phyloP scores from a whole-genome alignment of 2,329 filamentous ascomycete genomes.

The Dactylella cylindrospora region DNA sequence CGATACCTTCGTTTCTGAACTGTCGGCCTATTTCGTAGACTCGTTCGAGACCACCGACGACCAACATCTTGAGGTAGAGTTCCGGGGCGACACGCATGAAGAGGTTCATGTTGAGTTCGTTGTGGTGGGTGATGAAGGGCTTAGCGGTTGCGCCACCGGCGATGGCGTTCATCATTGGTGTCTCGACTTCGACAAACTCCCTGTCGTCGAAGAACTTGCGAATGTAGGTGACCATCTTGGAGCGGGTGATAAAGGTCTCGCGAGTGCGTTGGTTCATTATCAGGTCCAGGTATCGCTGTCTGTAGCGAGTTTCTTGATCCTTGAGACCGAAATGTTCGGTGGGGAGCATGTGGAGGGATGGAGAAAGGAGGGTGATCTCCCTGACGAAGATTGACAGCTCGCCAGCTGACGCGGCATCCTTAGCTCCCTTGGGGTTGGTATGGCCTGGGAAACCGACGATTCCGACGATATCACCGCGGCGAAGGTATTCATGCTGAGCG shows the following conservation, averaged over 20 bases:
- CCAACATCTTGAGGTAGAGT: constrained; percentile 91
- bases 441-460: constrained; percentile 80
- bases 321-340: constrained; percentile 92
- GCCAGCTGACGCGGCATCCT: constrained; percentile 67
- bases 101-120: constrained; percentile 90
- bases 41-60: constrained; percentile 89
- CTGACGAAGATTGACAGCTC: constrained; percentile 92
- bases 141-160: constrained; percentile 93
- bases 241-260: constrained; percentile 78
- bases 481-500: constrained; percentile 83
- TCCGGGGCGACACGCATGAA: constrained; percentile 95
- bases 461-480: constrained; percentile 90
- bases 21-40: constrained; percentile 96
- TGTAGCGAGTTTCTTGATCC: constrained; percentile 89
- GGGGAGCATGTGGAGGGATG: constrained; percentile 87
- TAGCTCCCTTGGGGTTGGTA: constrained; percentile 80
- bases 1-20: constrained; percentile 90
- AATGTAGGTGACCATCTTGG: constrained; percentile 86
- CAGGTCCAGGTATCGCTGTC: constrained; percentile 90
- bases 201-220: constrained; percentile 83
- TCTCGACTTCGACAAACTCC: constrained; percentile 92
- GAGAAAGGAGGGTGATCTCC: constrained; percentile 80
- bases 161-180: constrained; percentile 95
- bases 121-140: constrained; percentile 94
- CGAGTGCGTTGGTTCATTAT: constrained; percentile 92